Evolutionary conservation across 306 rosid genomes (phyloP).

Genomic region (Lagenaria siceraria): DNA sequence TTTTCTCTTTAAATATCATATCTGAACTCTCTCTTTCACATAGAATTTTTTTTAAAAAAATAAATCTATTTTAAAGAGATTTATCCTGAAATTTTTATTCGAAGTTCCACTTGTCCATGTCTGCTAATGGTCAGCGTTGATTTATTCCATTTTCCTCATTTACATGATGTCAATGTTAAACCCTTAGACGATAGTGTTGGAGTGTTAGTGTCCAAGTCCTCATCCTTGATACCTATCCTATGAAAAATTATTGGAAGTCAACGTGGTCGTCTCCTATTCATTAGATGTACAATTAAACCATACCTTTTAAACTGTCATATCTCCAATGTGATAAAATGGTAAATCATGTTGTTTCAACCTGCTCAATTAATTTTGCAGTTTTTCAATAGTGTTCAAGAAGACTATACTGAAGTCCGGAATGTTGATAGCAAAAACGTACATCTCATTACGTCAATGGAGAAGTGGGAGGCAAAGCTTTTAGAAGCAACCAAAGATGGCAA

Average conservation of each 20-base stretch:
- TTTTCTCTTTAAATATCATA: background rate
- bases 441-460: conserved; percentile 44
- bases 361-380: background rate
- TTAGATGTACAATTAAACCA: background rate
- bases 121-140: background rate
- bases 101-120: background rate
- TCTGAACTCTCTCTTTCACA: background rate
- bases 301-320: background rate
- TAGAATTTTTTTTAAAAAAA: background rate
- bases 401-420: conserved; percentile 13
- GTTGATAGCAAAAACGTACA: conserved; percentile 50
- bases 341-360: background rate
- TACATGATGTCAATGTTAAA: background rate
- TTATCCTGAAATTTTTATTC: background rate
- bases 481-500: conserved; percentile 60
- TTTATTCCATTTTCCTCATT: background rate
- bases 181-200: background rate
- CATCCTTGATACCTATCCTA: background rate
- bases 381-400: conserved; percentile 10
- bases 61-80: background rate
- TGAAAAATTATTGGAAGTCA: background rate
- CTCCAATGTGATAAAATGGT: background rate
- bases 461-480: conserved; percentile 60
- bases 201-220: background rate
- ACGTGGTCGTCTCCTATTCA: background rate